phyloP scores from a whole-genome alignment of 768 basidiomycete species.

The Lactarius trivialis region DNA sequence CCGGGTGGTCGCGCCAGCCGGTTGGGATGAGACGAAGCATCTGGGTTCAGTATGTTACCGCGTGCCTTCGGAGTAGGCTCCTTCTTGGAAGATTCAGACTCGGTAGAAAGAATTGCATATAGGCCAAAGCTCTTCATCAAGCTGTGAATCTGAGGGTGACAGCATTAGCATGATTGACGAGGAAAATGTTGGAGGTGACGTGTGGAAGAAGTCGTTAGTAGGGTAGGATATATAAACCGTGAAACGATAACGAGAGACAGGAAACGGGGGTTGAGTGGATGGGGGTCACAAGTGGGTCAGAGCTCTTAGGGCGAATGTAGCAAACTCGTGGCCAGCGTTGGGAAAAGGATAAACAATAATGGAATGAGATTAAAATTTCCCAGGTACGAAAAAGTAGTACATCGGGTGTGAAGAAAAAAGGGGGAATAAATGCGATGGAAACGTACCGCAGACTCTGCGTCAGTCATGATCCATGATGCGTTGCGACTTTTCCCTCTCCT shows the following conservation, averaged over 20 bases:
- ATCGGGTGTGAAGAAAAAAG: not conserved
- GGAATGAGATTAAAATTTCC: not conserved
- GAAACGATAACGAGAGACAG: not conserved
- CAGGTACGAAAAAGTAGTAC: not conserved
- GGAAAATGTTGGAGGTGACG: not conserved
- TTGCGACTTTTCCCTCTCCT: constrained; percentile 69
- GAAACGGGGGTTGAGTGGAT: too few species aligned
- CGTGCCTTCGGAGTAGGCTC: constrained; percentile 36
- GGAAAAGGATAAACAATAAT: not conserved
- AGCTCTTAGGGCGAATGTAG: too few species aligned
- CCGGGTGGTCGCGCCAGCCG: constrained; percentile 56
- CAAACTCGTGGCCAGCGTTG: too few species aligned
- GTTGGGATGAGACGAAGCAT: constrained; percentile 42
- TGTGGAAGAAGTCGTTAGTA: not conserved
- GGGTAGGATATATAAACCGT: not conserved
- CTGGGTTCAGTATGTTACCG: constrained; percentile 39
- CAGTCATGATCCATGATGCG: constrained; percentile 62
- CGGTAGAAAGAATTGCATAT: constrained; percentile 45
- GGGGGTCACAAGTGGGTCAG: too few species aligned
- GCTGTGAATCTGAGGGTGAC: constrained; percentile 19
- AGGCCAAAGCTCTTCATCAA: constrained; percentile 57
- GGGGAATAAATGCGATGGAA: not conserved
- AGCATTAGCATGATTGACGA: not conserved
- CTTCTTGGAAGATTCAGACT: constrained; percentile 38
- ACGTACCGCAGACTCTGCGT: constrained; percentile 65